These are phyloP conservation scores for Sporothrix brunneoviolacea DNA, from an alignment of 2,329 filamentous ascomycete species.

Conservation along the genomic window DNA sequence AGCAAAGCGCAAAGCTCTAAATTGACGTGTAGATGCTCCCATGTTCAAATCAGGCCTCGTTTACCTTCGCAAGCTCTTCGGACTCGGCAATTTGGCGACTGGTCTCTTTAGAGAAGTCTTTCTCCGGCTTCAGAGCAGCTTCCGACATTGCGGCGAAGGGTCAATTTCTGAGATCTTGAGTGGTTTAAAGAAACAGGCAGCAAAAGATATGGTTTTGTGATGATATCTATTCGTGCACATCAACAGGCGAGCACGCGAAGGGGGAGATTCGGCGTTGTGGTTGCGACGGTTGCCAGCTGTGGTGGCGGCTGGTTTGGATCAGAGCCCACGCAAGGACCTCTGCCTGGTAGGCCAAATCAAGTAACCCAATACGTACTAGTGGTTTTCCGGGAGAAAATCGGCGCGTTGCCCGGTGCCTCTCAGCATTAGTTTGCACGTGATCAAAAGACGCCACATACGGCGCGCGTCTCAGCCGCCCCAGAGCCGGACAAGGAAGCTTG, in stretches of 20 bases:
- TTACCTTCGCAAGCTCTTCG: slow-evolving; percentile 78
- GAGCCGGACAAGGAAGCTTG: too few relatives aligned
- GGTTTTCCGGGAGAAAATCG: too few relatives aligned
- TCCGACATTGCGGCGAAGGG: slow-evolving; percentile 65
- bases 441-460: neutral
- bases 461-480: too few relatives aligned
- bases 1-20: neutral
- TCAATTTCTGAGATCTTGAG: neutral
- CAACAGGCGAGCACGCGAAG: neutral
- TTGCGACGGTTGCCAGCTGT: too few relatives aligned
- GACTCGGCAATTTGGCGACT: slow-evolving; percentile 88
- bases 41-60: neutral
- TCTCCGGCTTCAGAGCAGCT: slow-evolving; percentile 83
- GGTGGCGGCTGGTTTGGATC: neutral
- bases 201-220: neutral
- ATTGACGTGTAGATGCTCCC: too few relatives aligned
- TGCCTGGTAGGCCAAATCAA: slow-evolving; percentile 8
- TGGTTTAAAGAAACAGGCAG: neutral
- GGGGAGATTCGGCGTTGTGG: too few relatives aligned
- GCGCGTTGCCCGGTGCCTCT: too few relatives aligned
- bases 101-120: slow-evolving; percentile 96
- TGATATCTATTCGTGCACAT: neutral
- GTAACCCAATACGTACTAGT: slow-evolving; percentile 1
- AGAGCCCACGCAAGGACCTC: slow-evolving; percentile 4
- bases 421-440: slow-evolving; percentile 7